These are phyloP conservation scores for Sextonia rubra DNA, from an alignment of 164 flowering plant species.

Conservation along the genomic window DNA sequence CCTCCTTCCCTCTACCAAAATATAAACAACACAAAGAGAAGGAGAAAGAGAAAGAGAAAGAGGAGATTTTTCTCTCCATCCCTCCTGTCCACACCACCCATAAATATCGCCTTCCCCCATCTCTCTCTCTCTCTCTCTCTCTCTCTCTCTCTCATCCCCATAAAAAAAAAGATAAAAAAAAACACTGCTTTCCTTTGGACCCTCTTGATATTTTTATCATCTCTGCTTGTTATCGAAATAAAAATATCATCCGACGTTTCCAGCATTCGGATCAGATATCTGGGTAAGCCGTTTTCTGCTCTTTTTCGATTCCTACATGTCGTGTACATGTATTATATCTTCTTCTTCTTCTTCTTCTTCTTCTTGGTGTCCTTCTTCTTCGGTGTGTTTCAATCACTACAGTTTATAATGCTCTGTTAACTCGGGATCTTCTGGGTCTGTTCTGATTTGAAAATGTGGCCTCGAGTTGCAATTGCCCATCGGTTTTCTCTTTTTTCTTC, in stretches of 20 bases:
- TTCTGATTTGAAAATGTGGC: background rate
- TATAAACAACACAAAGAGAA: too few species aligned
- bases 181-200: too few species aligned
- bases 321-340: background rate
- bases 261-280: too few species aligned
- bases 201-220: too few species aligned
- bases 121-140: background rate
- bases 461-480: background rate
- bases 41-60: background rate
- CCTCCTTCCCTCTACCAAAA: background rate
- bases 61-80: background rate
- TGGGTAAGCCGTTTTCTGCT: too few species aligned
- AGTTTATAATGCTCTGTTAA: background rate
- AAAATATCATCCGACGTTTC: too few species aligned
- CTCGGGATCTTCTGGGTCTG: background rate
- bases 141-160: too few species aligned
- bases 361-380: background rate
- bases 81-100: slow-evolving; percentile 1
- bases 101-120: background rate
- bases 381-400: background rate
- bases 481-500: background rate
- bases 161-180: too few species aligned
- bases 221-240: too few species aligned
- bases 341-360: background rate
- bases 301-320: too few species aligned